Base-by-base conservation (phyloP, 306 rosid genomes). In the Cucumis cinereus region DNA sequence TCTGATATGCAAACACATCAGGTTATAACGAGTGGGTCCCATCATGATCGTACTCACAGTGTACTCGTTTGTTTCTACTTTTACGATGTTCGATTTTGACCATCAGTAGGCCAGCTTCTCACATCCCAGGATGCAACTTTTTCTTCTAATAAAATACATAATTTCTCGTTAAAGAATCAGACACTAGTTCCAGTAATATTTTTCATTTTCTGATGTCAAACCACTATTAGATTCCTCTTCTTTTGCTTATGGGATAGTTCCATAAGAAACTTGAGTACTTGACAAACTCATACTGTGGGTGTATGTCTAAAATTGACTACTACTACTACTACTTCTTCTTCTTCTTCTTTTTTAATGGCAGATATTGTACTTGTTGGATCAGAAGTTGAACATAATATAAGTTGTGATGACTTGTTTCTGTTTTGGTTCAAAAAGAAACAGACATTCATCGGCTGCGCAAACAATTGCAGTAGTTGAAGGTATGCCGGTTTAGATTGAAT, bases 381-480 rank as follows among this genome's bases (percentile, higher is more conserved):
- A 26, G 75, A 47, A 45, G 15, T 24, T 13, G 57, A 69, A 24
- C 56, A 47, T 26, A 23, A 22, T 53, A 71, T 7, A 71, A 36
- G 62, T 33, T 50, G 87, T 73, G 81, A 91, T 91, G 97, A 72
- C 63, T 81, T 89, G 94, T 85, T 86, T 76, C 77, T 81, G 83
- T 78, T 78, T 23, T 79, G 69, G 82, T 30, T 66, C 67, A 81
- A 83, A 80, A 24, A 82, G 58, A 68, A 86, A 77, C 58, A 72
- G 73, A 66, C 79, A 83, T 73, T 80, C 88, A 35, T 47, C 78
- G 7, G 80, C 72, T 68, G 68, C 77, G 8, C 82, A 47, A 74
- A 38, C 89, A 8, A 45, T 45, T 45, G 43, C 79, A 26, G 41
- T 55, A 19, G 88, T 84, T 33, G 77, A 83, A 73, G 91, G 97